phyloP scores from a whole-genome alignment of 2,329 filamentous ascomycete species.

The Neodidymelliopsis sp. region DNA sequence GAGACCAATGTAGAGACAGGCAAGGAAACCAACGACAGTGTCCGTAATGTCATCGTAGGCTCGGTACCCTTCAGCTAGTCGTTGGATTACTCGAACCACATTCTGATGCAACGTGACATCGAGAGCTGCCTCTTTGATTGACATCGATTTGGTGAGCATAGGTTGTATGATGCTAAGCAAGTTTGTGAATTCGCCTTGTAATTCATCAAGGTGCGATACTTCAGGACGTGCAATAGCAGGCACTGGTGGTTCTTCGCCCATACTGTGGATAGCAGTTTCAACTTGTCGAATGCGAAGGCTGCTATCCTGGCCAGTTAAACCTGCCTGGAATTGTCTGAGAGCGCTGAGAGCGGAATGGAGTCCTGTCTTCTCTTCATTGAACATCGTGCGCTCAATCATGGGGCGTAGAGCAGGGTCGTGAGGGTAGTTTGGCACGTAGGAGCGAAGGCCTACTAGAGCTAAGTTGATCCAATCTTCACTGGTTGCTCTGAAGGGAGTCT shows the following conservation, averaged over 20 bases:
- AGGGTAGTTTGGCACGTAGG: conserved; percentile 85
- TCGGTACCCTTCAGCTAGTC: conserved; percentile 74
- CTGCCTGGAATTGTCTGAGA: conserved; percentile 69
- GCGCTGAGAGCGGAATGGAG: conserved; percentile 66
- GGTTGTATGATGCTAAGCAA: conserved; percentile 60
- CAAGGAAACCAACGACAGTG: conserved; percentile 79
- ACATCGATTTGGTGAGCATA: conserved; percentile 34
- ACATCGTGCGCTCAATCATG: conserved; percentile 68
- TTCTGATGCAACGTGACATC: conserved; percentile 58
- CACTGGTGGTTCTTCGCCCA: conserved; percentile 72
- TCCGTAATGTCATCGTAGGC: conserved; percentile 86
- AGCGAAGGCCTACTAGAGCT: conserved; percentile 73
- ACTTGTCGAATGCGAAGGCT: conserved; percentile 72
- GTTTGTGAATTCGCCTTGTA: conserved; percentile 86
- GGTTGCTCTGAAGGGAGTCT: conserved; percentile 1
- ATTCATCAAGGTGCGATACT: conserved; percentile 69
- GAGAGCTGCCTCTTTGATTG: conserved; percentile 32
- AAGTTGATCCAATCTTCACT: conserved; percentile 74
- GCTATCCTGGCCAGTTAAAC: conserved; percentile 71
- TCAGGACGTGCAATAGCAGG: conserved; percentile 76
- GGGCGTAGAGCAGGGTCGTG: conserved; percentile 78
- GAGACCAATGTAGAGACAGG: conserved; percentile 78
- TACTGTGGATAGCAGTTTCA: conserved; percentile 65
- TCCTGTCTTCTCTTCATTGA: conserved; percentile 63
- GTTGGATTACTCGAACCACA: conserved; percentile 72